Base-by-base conservation (phyloP, 257 asterid species). In the Fraxinus excelsior region DNA sequence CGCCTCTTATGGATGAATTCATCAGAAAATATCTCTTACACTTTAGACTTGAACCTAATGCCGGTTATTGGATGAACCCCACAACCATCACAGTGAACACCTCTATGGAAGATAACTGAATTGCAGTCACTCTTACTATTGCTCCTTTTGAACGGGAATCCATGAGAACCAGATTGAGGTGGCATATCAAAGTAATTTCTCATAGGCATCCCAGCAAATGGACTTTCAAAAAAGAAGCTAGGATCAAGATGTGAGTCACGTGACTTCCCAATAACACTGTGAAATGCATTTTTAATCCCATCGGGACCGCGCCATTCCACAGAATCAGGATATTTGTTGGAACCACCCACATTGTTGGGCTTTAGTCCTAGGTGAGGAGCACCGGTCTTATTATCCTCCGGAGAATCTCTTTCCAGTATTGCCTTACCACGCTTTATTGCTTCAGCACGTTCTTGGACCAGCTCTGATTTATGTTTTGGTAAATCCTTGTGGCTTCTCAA, bases 21-120 rank as follows among this genome's bases (percentile, higher is more conserved):
- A 56, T 56, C 13, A 62, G 16, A 26, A 7, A 65, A 56, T 56
- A 56, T 38, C 19, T 76, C 98, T 91, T 86, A 93, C 99, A 90
- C 91, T 91, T 84, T 91, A 1, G 99, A 96, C 84, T 88, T 89
- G 88, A 90, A 96, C 76, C 97, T 85, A 38, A 96, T 90, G 75
- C 99, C 99, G 74, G 88, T 85, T 37, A 96, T 91, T 37, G 99
- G 99, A 66, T 87, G 87, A 42, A 84, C 86, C 16, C 96, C 95
- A 79, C 99, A 96, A 35, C 99, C 97, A 83, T 96, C 98, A 62
- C 99, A 93, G 16, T 91, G 85, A 66, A 91, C 89, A 18, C 99
- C 99, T 8, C 88, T 86, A 72, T 96, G 99, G 86, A 89, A 83
- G 72, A 84, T 69, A 77, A 46, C 80, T 9, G 80, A 86, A 14